Conservation (phyloP, 2,329 filamentous ascomycete species). For the Escovopsis sp. region DNA sequence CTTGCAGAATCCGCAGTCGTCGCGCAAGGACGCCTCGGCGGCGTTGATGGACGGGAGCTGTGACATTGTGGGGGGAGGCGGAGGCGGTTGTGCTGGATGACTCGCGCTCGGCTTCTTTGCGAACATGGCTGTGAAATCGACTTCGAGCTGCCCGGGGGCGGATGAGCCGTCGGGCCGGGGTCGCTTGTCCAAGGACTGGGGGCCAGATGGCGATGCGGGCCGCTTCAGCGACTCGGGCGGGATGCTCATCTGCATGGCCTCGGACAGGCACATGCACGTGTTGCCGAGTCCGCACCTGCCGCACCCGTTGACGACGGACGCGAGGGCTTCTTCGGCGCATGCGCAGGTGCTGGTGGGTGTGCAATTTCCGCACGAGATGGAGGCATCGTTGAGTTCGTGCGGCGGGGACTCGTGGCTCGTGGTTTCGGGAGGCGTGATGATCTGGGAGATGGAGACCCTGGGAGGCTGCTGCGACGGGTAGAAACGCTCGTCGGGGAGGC, state of each 20-base stretch:
- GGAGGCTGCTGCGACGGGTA: conserved; percentile 15
- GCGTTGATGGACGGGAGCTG: conserved; percentile 20
- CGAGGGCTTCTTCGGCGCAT: conserved; percentile 43
- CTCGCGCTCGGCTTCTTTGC: conserved; percentile 26
- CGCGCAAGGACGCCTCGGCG: conserved; percentile 36
- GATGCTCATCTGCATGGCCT: conserved; percentile 37
- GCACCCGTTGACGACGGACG: conserved; percentile 42
- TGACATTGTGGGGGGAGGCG: conserved; percentile 10
- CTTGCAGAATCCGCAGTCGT: conserved; percentile 69
- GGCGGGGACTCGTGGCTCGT: conserved; percentile 15
- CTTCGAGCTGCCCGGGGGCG: conserved; percentile 50
- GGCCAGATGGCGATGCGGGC: conserved; percentile 28
- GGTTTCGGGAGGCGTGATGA: conserved; percentile 37
- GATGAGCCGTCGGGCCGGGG: conserved; percentile 25
- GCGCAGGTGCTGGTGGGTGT: conserved; percentile 36
- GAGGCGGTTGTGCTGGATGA: no score
- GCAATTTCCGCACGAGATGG: conserved; percentile 41
- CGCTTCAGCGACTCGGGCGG: conserved; percentile 28
- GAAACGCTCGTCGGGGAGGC: conserved; percentile 12
- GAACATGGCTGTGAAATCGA: conserved; percentile 58
- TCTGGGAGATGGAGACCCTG: conserved; percentile 37
- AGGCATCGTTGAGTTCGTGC: conserved; percentile 15
- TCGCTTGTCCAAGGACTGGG: conserved; percentile 37
- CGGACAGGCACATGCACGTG: conserved; percentile 48
- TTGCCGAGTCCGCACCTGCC: conserved; percentile 47